Evolutionary conservation across 768 basidiomycete genomes (phyloP), one percentile per base, ranked within the genome.

Genomic region (Boletus bicolor): DNA sequence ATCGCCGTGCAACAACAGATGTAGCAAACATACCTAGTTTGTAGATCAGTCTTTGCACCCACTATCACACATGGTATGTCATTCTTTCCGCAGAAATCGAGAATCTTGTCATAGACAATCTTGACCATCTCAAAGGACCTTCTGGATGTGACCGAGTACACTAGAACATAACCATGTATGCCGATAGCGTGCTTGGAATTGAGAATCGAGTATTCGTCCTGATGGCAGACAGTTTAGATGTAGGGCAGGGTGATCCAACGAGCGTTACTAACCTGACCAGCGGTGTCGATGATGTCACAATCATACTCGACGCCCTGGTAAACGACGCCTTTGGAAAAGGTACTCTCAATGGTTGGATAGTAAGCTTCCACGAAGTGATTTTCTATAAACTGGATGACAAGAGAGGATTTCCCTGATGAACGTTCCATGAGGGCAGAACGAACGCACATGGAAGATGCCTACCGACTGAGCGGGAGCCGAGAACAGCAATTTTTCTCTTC

Each of bases 281-380:
- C 96, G 60, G 93, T 96, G 72, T 98, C 96, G 64, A 98, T 92
- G 76, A 98, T 95, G 74, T 96, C 93, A 75, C 94, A 95, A 57
- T 93, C 88, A 67, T 94, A 98, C 66, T 95, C 92, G 34, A 87
- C 80, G 48, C 94, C 95, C 53, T 91, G 91, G 77, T 90, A 88
- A 55, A 80, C 82, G 66, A 98, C 85, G 56, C 80, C 86, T 79
- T 96, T 97, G 49, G 85, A 79, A 71, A 87, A 89, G 12, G 89
- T 92, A 62, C 80, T 84, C 73, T 98, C 95, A 68, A 96, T 96
- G 49, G 94, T 98, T 38, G 96, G 96, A 75, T 93, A 94, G 77
- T 98, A 98, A 8, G 87, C 80, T 57, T 96, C 94, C 71, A 88
- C 81, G 68, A 97, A 98, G 64, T 89, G 84, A 64, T 89, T 87